These are phyloP conservation scores for Citeromyces nyonsensis DNA, from an alignment of 805 yeast species.

Conservation along the genomic window DNA sequence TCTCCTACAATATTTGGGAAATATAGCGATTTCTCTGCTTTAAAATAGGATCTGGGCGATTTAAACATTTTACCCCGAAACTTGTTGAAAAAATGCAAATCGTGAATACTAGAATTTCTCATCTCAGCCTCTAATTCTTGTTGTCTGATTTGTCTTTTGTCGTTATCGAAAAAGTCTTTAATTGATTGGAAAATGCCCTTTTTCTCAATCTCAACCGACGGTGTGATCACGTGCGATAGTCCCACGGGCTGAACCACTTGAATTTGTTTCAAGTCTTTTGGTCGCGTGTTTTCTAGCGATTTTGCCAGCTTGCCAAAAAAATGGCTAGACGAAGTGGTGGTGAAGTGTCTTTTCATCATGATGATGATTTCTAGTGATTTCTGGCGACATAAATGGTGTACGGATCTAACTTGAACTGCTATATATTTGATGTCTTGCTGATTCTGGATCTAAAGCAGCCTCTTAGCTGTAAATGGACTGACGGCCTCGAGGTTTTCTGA, in stretches of 20 bases:
- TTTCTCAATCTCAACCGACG: constrained; percentile 11
- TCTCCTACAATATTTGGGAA: constrained; percentile 69
- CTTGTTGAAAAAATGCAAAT: constrained; percentile 46
- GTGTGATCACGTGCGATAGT: constrained; percentile 2
- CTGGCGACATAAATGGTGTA: too few relatives aligned
- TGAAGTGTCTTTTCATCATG: background rate
- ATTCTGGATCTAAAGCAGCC: too few relatives aligned
- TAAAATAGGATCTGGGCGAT: constrained; percentile 73
- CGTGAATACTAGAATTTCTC: constrained; percentile 53
- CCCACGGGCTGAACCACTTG: constrained; percentile 6
- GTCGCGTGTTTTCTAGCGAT: constrained; percentile 5
- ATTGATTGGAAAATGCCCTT: constrained; percentile 10
- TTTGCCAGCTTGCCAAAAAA: constrained; percentile 1
- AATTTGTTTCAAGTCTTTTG: constrained; percentile 5
- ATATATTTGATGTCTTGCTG: too few relatives aligned
- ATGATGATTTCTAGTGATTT: too few relatives aligned
- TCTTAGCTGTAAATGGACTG: too few relatives aligned
- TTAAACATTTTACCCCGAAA: constrained; percentile 77
- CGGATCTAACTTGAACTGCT: too few relatives aligned
- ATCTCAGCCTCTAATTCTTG: constrained; percentile 46
- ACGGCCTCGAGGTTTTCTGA: too few relatives aligned
- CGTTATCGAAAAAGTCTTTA: constrained; percentile 30
- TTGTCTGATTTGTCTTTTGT: constrained; percentile 28
- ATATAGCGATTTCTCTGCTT: constrained; percentile 52
- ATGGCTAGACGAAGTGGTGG: background rate